Conservation (phyloP, 345 rosid genomes). For the Gossypioides kirkii region DNA sequence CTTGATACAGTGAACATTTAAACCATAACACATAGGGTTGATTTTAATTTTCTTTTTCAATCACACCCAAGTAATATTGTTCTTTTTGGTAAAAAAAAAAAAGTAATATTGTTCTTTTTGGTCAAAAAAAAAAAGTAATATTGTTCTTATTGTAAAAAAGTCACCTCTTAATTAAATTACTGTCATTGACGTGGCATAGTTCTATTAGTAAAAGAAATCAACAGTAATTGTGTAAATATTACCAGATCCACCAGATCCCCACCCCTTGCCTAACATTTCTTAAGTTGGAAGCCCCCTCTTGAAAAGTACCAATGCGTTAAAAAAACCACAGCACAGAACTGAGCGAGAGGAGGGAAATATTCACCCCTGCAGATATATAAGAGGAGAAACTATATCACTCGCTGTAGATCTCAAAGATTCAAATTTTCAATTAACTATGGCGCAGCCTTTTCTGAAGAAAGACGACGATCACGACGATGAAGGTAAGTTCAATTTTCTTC, state of each 20-base stretch:
- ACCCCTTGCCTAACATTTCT: background rate
- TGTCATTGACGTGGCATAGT: conserved; percentile 1
- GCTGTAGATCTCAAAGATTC: conserved; percentile 23
- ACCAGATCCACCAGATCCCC: background rate
- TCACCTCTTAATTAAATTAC: no score
- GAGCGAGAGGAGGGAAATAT: background rate
- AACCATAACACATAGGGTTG: no score
- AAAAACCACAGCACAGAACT: background rate
- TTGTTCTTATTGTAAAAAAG: no score
- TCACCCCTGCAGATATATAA: background rate
- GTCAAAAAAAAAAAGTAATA: no score
- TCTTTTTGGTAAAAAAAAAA: no score
- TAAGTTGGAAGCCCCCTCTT: background rate
- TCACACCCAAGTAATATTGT: no score
- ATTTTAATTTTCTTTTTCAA: no score
- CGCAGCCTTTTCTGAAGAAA: conserved; percentile 91
- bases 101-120: no score
- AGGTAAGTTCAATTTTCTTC: conserved; percentile 36
- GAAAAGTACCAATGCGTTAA: conserved; percentile 3
- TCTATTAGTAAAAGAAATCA: background rate
- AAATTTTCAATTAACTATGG: conserved; percentile 46
- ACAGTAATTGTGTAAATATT: background rate
- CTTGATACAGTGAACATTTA: no score
- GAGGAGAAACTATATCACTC: background rate
- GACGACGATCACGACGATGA: conserved; percentile 99